Base-by-base conservation (phyloP, 2,329 filamentous ascomycete species). In the Fusarium bactridioides region DNA sequence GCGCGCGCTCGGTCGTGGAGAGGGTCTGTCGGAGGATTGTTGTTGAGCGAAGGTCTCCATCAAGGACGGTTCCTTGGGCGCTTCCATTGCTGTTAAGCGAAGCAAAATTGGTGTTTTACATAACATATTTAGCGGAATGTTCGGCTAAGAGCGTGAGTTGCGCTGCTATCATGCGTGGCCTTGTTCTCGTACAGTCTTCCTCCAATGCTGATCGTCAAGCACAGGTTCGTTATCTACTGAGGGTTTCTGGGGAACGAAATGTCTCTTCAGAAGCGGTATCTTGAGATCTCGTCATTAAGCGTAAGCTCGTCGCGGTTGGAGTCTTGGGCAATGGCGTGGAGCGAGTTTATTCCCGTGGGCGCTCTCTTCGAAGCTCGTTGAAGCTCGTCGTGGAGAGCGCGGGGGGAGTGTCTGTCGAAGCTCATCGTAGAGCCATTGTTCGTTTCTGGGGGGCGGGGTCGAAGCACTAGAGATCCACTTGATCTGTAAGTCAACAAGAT, bases 101-200 rank as follows among this genome's bases (percentile, higher is more conserved):
- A 4, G 1, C 7, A 13, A 19, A 5, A 45, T 1, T 10, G 8
- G 0, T 7, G 5, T 10, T 4, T 45, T 19, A 5, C 8, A 25
- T 44, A 25, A 9, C 11, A 2, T 5, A 7, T 10, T 10, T 0
- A 19, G 5, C 4, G 11, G 3, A 10, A 19, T 4, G 18, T 13
- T 27, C 1, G 8, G 4, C 31, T 33, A 8, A 33, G 1, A 33
- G 13, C 31, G 12, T 1, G 0, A 33, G 31, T 8, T 33, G 13
- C 8, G 18, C 43, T 19, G 23, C 0, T 13, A 4, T 45, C 8
- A 0, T 19, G 4, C 13, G 2, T 27, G 19, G 4, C 23, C 25
- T 44, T 13, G 43, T 13, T 45, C 23, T 45, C 2, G 43, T 45
- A 12, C 43, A 45, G 12, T 25, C 23, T 27, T 10, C 13, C 43